Evolutionary conservation across 106 monocot species (phyloP), one percentile per base, ranked within the genome.

Genomic region (Dioscorea zingiberensis): DNA sequence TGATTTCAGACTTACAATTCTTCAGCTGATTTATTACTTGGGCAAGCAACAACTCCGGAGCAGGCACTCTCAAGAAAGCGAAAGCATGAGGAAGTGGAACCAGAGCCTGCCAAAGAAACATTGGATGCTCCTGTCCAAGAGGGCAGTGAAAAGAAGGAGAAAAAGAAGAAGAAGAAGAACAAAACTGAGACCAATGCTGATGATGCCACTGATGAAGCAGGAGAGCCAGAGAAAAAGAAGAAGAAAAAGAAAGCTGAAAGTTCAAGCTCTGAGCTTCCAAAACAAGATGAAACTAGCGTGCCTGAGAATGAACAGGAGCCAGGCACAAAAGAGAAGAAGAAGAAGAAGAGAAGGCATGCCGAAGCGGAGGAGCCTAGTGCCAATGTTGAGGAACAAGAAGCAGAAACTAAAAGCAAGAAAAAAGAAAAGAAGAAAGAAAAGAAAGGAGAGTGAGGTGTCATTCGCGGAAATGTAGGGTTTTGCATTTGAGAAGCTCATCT

Each of bases 1-100:
- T 60, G 22, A 11, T 54, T 66, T 21, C 74, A 87, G 87, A 74
- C 83, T 0, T 87, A 87, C 53, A 87, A 87, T 69, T 77, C 87
- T 64, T 73, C 83, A 13, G 73, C 80, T 27, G 87, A 87, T 80
- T 22, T 83, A n/a, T 70, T 87, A 13, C 59, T 87, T 13, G 51
- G 59, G 32, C 60, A 51, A 17, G 19, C 73, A 11, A 1, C 44
- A 32, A 60, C 70, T 45, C 4, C 62, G 13, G 74, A 25, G 3
- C 26, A 77, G 44, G 60, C 23, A 9, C 8, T n/a, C 2, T 13
- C 60, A 12, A 85, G 66, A 57, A 82, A 86, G 69, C 65, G 74
- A 54, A 77, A 81, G 49, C 63, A 78, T 22, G 82, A 73, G 24
- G 73, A 69, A 60, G 47, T 21, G 18, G 77, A 69, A 19, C 0